Evolutionary conservation across 1,284 basidiomycete species (phyloP), one percentile per base, ranked within the genome.

Genomic region (Sporisorium scitamineum): DNA sequence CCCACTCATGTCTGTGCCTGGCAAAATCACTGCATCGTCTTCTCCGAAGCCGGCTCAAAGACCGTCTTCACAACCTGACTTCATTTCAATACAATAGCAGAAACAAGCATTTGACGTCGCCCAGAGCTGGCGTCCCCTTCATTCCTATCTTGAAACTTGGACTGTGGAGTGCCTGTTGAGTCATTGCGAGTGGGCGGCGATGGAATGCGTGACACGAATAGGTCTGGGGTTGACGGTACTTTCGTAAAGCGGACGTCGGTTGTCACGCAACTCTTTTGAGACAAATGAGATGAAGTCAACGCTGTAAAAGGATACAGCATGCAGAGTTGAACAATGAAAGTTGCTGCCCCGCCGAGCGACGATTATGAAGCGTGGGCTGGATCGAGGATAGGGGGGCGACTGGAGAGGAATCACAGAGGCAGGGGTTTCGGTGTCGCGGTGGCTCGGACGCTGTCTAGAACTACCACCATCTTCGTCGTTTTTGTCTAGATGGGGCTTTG

Each of bases 311-410:
- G 37, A 18, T 18, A 18, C 8, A 34, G 34, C 34, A 34, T 18
- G 37, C 14, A 5, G 16, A 18, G 37, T 14, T 14, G 16, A 8
- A 18, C 16, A 8, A 14, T 8, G 37, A n/a, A 39, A 5, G 37
- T 39, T 39, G 16, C 16, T n/a, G n/a, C 16, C 18, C 16, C 18
- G 37, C 16, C 26, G 10, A 29, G 47, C 3, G 26, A 6, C 6
- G 18, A n/a, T 29, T 29, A 48, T 29, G 47, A 48, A 48, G 9
- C 22, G 47, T 48, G 47, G 47, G 47, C 47, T 48, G 27, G n/a
- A 29, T n/a, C 18, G 26, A 13, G 5, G 45, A 47, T n/a, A n/a
- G n/a, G 45, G 13, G 45, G 8, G 16, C 37, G 5, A 39, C 37
- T 39, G 5, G n/a, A n/a, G n/a, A n/a, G n/a, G n/a, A n/a, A n/a